Evolutionary conservation across 2,329 filamentous ascomycete genomes (phyloP).

Genomic region (Cryphonectria parasitica): DNA sequence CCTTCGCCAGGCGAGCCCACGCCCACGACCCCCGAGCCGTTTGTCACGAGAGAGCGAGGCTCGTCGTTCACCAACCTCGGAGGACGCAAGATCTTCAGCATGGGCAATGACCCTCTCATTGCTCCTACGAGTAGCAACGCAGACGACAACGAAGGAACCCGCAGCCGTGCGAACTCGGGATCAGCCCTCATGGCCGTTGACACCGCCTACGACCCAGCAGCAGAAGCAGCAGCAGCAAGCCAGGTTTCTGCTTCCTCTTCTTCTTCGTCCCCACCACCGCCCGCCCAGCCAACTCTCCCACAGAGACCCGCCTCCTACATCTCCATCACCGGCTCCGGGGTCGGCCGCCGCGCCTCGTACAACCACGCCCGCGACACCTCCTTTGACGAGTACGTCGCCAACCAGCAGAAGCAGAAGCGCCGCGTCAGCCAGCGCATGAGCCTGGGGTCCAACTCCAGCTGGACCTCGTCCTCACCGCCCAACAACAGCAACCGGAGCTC

Average conservation of each 20-base stretch:
- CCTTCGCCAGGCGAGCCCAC: constrained; percentile 23
- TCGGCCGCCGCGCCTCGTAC: constrained; percentile 30
- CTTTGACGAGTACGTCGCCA: constrained; percentile 33
- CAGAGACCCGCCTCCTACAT: constrained; percentile 23
- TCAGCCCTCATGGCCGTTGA: constrained; percentile 25
- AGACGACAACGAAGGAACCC: constrained; percentile 3
- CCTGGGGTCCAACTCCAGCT: constrained; percentile 7
- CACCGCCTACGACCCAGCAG: constrained; percentile 21
- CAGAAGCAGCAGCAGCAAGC: not conserved
- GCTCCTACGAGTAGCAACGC: constrained; percentile 2
- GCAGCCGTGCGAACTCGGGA: constrained; percentile 22
- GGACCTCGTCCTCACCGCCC: not conserved
- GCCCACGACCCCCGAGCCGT: constrained; percentile 5
- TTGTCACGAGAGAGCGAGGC: constrained; percentile 6
- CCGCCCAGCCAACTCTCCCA: constrained; percentile 12
- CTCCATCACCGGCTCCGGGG: constrained; percentile 18
- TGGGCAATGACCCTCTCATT: constrained; percentile 7
- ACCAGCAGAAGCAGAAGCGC: constrained; percentile 20
- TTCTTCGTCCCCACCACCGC: not conserved
- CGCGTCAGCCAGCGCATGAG: constrained; percentile 20
- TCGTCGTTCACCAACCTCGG: constrained; percentile 26
- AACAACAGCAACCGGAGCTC: constrained; percentile 3
- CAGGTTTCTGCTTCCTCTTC: not conserved
- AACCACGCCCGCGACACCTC: constrained; percentile 37
- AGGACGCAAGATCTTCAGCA: constrained; percentile 25